Percentiles rank a stretch among this genome's conserved stretches.
These are phyloP conservation scores for Tanacetum coccineum DNA, from an alignment of 129 eudicot genomes.

Conservation along the genomic window DNA sequence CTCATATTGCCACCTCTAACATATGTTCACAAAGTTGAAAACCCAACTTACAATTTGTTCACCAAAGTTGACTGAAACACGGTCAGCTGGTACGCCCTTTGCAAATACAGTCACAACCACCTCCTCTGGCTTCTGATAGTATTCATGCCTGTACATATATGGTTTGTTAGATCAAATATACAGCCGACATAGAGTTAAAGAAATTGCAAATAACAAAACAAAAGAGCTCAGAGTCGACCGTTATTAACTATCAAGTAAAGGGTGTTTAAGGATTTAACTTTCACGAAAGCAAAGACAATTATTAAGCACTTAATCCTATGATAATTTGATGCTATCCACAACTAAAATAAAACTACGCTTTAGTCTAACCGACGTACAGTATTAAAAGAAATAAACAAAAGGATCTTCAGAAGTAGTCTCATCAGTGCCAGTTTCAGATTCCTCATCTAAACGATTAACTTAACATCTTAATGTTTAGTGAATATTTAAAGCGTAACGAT, in stretches of 20 bases:
- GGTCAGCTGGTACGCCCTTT: slow-evolving; percentile 62
- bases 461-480: neutral
- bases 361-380: neutral
- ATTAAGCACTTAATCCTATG: neutral
- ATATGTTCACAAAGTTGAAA: slow-evolving; percentile 3
- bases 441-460: neutral
- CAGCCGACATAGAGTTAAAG: no score
- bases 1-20: no score
- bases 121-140: slow-evolving; percentile 88
- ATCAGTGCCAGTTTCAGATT: neutral
- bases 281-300: neutral
- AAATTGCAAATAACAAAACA: neutral
- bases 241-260: neutral
- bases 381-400: neutral
- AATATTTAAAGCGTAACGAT: neutral
- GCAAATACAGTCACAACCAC: slow-evolving; percentile 83
- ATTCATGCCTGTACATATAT: slow-evolving; percentile 59
- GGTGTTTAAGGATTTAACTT: neutral
- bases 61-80: slow-evolving; percentile 60
- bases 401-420: neutral
- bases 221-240: neutral
- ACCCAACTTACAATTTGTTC: slow-evolving; percentile 69
- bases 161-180: slow-evolving; percentile 5
- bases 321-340: neutral
- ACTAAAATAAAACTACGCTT: neutral